Conservation (phyloP, 352 stramenopile genomes). For the Pythium sukuiense region DNA sequence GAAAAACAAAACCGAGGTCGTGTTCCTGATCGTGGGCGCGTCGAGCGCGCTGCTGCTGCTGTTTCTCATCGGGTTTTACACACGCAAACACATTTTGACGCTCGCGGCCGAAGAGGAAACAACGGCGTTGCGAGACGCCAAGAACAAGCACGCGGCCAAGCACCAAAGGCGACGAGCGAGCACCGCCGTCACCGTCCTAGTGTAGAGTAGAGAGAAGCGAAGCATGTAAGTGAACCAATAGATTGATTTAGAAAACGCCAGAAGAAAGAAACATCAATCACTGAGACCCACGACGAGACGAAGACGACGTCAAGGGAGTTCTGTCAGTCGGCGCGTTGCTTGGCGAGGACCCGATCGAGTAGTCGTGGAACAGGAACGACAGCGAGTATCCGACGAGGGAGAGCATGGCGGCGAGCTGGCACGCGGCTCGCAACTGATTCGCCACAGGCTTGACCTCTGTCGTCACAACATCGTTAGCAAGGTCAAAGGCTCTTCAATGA, state of each 20-base stretch:
- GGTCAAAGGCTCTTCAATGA: background rate
- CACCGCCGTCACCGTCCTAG: background rate
- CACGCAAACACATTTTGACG: conserved; percentile 63
- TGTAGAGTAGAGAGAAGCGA: background rate
- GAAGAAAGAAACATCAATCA: conserved; percentile 4
- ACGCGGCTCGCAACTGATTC: conserved; percentile 53
- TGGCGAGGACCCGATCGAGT: conserved; percentile 15
- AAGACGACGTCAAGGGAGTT: conserved; percentile 13
- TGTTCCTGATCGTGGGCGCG: conserved; percentile 60
- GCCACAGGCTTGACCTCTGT: conserved; percentile 30
- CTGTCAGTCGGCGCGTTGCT: conserved; percentile 1
- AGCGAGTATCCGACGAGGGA: conserved; percentile 57
- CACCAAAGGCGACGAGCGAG: background rate
- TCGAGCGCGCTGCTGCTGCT: conserved; percentile 58
- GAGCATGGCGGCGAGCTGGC: conserved; percentile 50
- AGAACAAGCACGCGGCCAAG: background rate
- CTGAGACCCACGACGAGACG: background rate
- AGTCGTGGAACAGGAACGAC: conserved; percentile 50
- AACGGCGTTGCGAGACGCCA: background rate
- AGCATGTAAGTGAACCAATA: too few relatives aligned
- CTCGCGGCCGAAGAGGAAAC: conserved; percentile 52
- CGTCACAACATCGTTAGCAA: background rate
- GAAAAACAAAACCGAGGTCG: conserved; percentile 46
- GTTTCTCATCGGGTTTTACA: conserved; percentile 63
- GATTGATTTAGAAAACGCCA: too few relatives aligned